Percentiles rank a stretch among this genome's conserved stretches.
Conservation (phyloP, 495 filamentous ascomycete genomes). For the Aspergillus incahuasiensis region DNA sequence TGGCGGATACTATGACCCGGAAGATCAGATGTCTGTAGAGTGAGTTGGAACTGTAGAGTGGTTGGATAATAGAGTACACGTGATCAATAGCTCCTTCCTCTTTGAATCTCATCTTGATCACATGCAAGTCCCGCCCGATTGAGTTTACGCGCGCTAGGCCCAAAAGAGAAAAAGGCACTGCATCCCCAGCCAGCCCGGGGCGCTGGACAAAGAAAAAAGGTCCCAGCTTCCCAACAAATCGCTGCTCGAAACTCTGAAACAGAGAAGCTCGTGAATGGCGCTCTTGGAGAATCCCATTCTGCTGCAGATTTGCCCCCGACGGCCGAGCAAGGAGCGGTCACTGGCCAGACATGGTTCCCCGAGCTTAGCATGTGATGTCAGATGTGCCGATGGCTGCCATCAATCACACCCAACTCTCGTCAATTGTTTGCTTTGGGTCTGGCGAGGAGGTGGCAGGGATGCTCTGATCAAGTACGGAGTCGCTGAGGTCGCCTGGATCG, state of each 20-base stretch:
- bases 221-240: not conserved
- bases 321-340: not conserved
- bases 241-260: not conserved
- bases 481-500: not conserved
- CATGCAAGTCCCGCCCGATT: constrained; percentile 13
- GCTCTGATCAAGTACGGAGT: not conserved
- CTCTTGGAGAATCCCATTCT: not conserved
- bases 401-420: not conserved
- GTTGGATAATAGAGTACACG: not conserved
- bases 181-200: not conserved
- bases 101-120: constrained; percentile 2
- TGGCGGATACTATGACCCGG: constrained; percentile 20
- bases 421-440: not conserved
- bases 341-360: not conserved
- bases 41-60: no score
- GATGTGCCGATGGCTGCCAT: constrained; percentile 1
- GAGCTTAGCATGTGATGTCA: constrained; percentile 8
- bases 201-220: not conserved
- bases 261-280: not conserved
- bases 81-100: not conserved
- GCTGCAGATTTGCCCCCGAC: not conserved
- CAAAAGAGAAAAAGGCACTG: not conserved
- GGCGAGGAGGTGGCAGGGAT: not conserved
- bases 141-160: constrained; percentile 7
- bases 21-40: constrained; percentile 24